Evolutionary conservation across 108 stramenopile genomes (phyloP).

Genomic region (Cyclotella sp.): DNA sequence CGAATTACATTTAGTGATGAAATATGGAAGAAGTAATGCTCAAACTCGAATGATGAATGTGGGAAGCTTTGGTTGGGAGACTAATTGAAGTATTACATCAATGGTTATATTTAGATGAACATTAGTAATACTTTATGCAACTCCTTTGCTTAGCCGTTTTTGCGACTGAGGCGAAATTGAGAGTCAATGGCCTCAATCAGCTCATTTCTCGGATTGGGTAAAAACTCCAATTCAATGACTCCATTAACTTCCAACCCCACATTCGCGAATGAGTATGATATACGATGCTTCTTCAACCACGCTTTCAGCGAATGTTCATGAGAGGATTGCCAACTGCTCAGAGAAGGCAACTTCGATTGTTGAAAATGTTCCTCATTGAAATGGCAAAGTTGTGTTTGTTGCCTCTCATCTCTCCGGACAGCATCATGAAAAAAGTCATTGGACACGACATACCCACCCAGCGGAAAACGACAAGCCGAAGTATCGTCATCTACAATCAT

Average conservation of each 20-base stretch:
- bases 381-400: conserved; percentile 24
- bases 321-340: conserved; percentile 2
- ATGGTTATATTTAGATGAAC: too few relatives aligned
- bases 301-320: conserved; percentile 11
- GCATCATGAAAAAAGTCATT: conserved; percentile 91
- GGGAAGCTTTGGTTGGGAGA: conserved; percentile 29
- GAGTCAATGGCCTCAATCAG: conserved; percentile 69
- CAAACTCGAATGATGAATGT: conserved; percentile 33
- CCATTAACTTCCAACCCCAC: conserved; percentile 73
- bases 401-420: conserved; percentile 58
- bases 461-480: background rate
- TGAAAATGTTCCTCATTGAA: background rate
- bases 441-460: conserved; percentile 71
- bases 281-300: conserved; percentile 59
- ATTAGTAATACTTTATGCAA: too few relatives aligned
- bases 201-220: conserved; percentile 82
- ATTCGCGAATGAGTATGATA: conserved; percentile 83
- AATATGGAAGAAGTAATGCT: conserved; percentile 14
- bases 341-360: conserved; percentile 11
- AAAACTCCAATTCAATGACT: conserved; percentile 69
- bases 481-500: conserved; percentile 42
- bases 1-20: conserved; percentile 23
- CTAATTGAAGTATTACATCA: background rate
- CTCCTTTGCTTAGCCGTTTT: background rate
- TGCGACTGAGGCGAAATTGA: background rate